Percentiles rank a stretch among this genome's conserved stretches.
phyloP scores from a whole-genome alignment of 805 yeast species.

The Ogataea thermomethanolica region DNA sequence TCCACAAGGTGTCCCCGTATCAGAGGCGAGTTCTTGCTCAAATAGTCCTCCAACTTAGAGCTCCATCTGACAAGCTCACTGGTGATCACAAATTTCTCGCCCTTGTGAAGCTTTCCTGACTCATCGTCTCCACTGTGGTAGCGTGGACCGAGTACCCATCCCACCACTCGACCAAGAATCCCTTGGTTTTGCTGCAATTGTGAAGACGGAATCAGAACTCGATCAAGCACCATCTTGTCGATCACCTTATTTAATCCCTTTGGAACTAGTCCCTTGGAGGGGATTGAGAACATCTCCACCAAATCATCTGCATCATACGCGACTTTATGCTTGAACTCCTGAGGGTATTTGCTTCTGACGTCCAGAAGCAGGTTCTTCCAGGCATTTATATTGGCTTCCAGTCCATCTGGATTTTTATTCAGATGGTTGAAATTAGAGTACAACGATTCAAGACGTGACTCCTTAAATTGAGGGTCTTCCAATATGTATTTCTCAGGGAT shows the following conservation, averaged over 20 bases:
- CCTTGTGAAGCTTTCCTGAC: constrained; percentile 15
- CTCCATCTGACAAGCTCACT: constrained; percentile 17
- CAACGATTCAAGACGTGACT: constrained; percentile 42
- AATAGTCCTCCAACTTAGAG: constrained; percentile 2
- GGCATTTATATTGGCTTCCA: constrained; percentile 44
- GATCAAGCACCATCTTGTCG: constrained; percentile 23
- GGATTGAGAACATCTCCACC: constrained; percentile 14
- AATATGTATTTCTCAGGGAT: constrained; percentile 14
- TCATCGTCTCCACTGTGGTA: constrained; percentile 11
- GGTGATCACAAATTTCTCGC: constrained; percentile 21
- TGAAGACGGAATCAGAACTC: constrained; percentile 22
- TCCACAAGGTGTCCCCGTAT: constrained; percentile 13
- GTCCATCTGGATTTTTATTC: constrained; percentile 47
- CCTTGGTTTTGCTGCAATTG: constrained; percentile 12
- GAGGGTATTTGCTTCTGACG: constrained; percentile 20
- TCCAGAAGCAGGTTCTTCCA: constrained; percentile 40
- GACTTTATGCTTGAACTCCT: constrained; percentile 27
- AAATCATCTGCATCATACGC: constrained; percentile 21
- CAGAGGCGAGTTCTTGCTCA: constrained; percentile 14
- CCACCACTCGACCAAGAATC: constrained; percentile 13
- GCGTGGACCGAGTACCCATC: constrained; percentile 9
- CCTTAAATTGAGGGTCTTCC: constrained; percentile 34
- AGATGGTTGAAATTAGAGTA: constrained; percentile 46
- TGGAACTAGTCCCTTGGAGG: constrained; percentile 18
- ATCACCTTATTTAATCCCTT: constrained; percentile 26